Evolutionary conservation across 495 filamentous ascomycete species (phyloP).

Genomic region (Neohortaea acidophila): DNA sequence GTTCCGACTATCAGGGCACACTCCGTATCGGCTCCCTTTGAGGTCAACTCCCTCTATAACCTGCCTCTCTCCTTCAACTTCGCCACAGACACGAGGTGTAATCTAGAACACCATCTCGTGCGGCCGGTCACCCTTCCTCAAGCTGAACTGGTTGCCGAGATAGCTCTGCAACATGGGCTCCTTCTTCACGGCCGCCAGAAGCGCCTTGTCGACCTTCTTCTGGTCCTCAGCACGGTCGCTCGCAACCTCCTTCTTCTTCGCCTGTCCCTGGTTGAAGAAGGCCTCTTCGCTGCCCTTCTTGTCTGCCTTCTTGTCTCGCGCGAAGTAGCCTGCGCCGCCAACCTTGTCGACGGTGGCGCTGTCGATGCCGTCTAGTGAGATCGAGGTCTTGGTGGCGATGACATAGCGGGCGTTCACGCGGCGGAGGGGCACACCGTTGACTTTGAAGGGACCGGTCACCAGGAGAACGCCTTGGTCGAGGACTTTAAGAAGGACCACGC

Average conservation of each 20-base stretch:
- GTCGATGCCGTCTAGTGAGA: constrained; percentile 76
- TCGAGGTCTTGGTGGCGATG: constrained; percentile 83
- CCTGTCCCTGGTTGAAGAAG: constrained; percentile 96
- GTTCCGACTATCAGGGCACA: too few relatives aligned
- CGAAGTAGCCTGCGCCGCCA: constrained; percentile 75
- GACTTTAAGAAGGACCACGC: constrained; percentile 94
- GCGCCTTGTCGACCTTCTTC: constrained; percentile 89
- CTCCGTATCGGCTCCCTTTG: too few relatives aligned
- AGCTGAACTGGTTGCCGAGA: constrained; percentile 82
- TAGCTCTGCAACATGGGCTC: constrained; percentile 76
- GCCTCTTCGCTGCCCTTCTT: constrained; percentile 84
- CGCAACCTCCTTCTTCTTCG: constrained; percentile 89
- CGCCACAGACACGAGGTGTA: background rate
- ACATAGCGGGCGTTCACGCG: constrained; percentile 98
- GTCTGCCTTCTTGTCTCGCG: constrained; percentile 76
- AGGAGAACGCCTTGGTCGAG: constrained; percentile 94
- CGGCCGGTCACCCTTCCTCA: constrained; percentile 94
- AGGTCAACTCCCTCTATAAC: too few relatives aligned
- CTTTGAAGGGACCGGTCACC: constrained; percentile 98
- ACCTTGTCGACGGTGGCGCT: constrained; percentile 71
- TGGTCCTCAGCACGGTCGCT: constrained; percentile 87
- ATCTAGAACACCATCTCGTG: constrained; percentile 60
- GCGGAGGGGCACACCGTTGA: constrained; percentile 97
- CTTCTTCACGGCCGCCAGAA: constrained; percentile 89
- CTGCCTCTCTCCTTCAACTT: too few relatives aligned